phyloP scores from a whole-genome alignment of 164 flowering plant species.

The Kalanchoe fedtschenkoi region DNA sequence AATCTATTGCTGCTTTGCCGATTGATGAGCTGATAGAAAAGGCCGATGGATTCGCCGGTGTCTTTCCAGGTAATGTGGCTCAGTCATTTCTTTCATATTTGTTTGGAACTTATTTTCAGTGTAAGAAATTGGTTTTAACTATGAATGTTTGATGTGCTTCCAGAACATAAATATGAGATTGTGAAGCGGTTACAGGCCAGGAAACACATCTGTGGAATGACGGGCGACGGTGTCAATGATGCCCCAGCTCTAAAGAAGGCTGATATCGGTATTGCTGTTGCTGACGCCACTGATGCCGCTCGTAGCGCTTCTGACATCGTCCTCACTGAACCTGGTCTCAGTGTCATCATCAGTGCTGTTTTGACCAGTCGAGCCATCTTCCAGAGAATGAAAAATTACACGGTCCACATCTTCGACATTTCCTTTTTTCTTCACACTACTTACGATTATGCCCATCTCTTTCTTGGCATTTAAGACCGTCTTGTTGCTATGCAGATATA shows the following conservation, averaged over 20 bases:
- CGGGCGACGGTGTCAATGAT: conserved; percentile 95
- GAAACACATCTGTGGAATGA: conserved; percentile 91
- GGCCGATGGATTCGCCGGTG: conserved; percentile 95
- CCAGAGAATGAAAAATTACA: conserved; percentile 81
- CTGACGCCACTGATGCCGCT: conserved; percentile 94
- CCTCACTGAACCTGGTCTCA: conserved; percentile 84
- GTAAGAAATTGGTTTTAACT: too few species aligned
- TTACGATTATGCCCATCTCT: background rate
- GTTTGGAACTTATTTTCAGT: too few species aligned
- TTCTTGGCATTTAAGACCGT: background rate
- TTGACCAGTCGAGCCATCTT: conserved; percentile 73
- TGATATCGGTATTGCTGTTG: conserved; percentile 89
- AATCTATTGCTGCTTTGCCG: conserved; percentile 62
- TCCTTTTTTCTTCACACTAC: background rate
- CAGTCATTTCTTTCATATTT: background rate
- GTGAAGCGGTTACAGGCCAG: conserved; percentile 74
- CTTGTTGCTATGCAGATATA: conserved; percentile 47
- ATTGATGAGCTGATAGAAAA: conserved; percentile 84
- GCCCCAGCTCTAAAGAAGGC: conserved; percentile 94
- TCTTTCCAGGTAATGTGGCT: conserved; percentile 61
- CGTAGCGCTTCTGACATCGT: conserved; percentile 92
- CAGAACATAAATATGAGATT: conserved; percentile 89
- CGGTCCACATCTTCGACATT: conserved; percentile 30
- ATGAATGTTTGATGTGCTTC: background rate
- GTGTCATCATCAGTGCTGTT: conserved; percentile 81